Percentiles rank a stretch among this genome's conserved stretches.
Conservation (phyloP, 2,329 filamentous ascomycete species). For the Pezicula radicicola region DNA sequence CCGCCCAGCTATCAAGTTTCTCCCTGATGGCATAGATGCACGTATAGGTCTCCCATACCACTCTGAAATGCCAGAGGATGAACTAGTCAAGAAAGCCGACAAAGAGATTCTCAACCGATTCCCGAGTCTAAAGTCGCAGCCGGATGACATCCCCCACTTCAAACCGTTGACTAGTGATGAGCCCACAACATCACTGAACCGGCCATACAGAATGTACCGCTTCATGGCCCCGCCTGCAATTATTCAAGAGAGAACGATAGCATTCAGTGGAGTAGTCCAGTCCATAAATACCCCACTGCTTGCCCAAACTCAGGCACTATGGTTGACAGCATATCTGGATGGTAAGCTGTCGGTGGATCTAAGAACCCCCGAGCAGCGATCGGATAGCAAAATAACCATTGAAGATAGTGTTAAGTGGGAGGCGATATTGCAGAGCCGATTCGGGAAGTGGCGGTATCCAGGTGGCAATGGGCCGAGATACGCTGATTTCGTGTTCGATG, state of each 20-base stretch:
- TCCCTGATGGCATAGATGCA: no score
- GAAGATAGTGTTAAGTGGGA: constrained; percentile 45
- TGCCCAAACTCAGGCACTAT: constrained; percentile 52
- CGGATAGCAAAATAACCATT: no score
- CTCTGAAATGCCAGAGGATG: no score
- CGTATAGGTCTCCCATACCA: no score
- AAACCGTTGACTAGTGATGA: no score
- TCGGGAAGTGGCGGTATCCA: constrained; percentile 67
- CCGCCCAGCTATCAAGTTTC: constrained; percentile 48
- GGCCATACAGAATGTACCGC: constrained; percentile 40
- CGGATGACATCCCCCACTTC: constrained; percentile 28
- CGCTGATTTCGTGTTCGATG: constrained; percentile 74
- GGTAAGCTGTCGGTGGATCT: constrained; percentile 26
- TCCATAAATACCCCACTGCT: constrained; percentile 39
- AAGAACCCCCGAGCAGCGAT: no score
- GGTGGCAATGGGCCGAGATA: constrained; percentile 58
- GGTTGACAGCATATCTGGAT: constrained; percentile 64
- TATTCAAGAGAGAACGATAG: constrained; percentile 39
- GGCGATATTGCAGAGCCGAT: constrained; percentile 63
- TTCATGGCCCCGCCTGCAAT: constrained; percentile 43
- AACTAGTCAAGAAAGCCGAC: no score
- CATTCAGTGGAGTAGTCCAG: constrained; percentile 41
- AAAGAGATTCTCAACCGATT: no score
- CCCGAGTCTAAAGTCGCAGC: no score
- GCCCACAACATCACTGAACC: no score